Evolutionary conservation across 2,329 filamentous ascomycete species (phyloP), one percentile per base, ranked within the genome.

Genomic region (Bipolaris zeicola): DNA sequence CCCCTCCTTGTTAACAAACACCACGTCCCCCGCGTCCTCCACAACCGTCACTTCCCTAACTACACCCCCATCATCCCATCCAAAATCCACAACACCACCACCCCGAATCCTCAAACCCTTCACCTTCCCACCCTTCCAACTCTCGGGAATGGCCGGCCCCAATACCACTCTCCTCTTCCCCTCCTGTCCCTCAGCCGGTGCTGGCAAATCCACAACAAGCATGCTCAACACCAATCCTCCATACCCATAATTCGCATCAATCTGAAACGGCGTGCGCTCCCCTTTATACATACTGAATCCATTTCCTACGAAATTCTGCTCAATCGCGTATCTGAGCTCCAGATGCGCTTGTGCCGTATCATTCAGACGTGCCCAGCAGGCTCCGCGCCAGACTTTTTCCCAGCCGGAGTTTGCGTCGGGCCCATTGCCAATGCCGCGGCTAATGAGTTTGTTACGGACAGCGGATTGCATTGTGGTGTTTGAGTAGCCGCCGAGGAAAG

Each of bases 211-310:
- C n/a, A 83, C 77, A 45, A 83, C 76, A 38, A 85, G 65, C 81
- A 85, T 81, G 55, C 77, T 75, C 51, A 85, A 57, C 49, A 84
- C 75, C 0, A 81, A 82, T 0, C 81, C 83, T 2, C 82, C 83
- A 49, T 84, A 83, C 3, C 83, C 84, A 58, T 83, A 85, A 64
- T 86, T 86, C 6, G 83, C 84, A 65, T 86, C 84, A 54, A 86
- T 85, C 72, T 86, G 84, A 60, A 86, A 86, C 1, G 84, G 82
- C 44, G 71, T 69, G 5, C 76, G 69, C 8, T 71, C 66, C 0
- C 75, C 81, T 7, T 61, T 70, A 63, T 85, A 86, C 78, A 85
- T 83, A 39, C 77, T 80, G 28, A 85, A 69, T 2, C 79, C 78
- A 61, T 85, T 86, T 0, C 53, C 70, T 0, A 76, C 83, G 22